Evolutionary conservation across 768 basidiomycete genomes (phyloP).

Genomic region (Pleurotus cornucopiae): DNA sequence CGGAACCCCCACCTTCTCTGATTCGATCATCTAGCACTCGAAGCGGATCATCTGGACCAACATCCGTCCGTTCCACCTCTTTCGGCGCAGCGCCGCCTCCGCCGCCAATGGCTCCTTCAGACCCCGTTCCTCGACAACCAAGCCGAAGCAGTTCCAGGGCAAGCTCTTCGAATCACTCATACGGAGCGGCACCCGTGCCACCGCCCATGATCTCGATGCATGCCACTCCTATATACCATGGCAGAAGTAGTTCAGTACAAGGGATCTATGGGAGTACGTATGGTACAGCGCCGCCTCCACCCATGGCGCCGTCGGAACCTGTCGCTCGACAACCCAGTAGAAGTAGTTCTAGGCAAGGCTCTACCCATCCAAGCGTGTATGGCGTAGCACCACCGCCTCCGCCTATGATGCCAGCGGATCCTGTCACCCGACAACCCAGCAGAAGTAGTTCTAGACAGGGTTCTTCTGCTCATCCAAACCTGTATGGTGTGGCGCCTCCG

Average conservation of each 20-base stretch:
- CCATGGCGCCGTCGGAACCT: not conserved
- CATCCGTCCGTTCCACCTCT: not conserved
- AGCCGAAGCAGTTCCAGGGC: not conserved
- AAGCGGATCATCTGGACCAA: not conserved
- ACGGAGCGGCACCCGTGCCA: conserved; percentile 32
- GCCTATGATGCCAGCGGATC: not conserved
- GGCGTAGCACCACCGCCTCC: not conserved
- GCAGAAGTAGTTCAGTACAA: not conserved
- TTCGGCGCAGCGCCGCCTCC: conserved; percentile 2
- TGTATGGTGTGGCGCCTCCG: not conserved
- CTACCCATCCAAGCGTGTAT: not conserved
- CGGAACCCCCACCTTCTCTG: not conserved
- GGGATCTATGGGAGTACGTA: not conserved
- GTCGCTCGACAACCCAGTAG: not conserved
- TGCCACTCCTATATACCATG: not conserved
- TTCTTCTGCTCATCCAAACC: not conserved
- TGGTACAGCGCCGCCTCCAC: conserved; percentile 1
- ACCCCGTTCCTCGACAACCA: not conserved
- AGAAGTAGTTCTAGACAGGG: not conserved
- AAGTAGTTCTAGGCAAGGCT: not conserved
- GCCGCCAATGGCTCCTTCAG: not conserved
- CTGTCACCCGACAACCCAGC: not conserved
- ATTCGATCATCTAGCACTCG: not conserved
- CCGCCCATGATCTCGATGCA: not conserved
- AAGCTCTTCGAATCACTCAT: conserved; percentile 29